phyloP scores from a whole-genome alignment of 441 rosid genomes.

The Brassica hybrid region DNA sequence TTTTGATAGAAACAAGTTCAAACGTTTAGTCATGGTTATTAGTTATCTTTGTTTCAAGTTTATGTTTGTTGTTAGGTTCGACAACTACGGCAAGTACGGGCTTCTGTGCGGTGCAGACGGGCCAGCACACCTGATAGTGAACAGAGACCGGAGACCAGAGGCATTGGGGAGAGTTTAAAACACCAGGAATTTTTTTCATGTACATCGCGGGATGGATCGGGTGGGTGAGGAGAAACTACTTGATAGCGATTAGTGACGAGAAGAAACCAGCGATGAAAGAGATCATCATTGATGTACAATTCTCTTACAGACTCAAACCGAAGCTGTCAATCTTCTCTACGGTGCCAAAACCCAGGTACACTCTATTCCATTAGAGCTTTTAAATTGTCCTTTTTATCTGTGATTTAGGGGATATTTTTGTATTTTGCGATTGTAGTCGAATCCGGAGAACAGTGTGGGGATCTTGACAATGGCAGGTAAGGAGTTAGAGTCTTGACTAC shows the following conservation, averaged over 20 bases:
- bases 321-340: slow-evolving; percentile 82
- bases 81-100: too few relatives aligned
- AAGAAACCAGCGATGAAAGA: too few relatives aligned
- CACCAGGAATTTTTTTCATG: slow-evolving; percentile 80
- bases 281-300: too few relatives aligned
- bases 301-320: slow-evolving; percentile 80
- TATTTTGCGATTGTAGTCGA: slow-evolving; percentile 55
- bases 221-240: slow-evolving; percentile 93
- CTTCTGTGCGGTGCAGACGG: slow-evolving; percentile 90
- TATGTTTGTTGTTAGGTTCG: too few relatives aligned
- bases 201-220: slow-evolving; percentile 99
- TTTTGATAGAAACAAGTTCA: too few relatives aligned
- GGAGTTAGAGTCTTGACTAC: slow-evolving; percentile 89
- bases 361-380: too few relatives aligned
- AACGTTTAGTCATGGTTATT: too few relatives aligned
- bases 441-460: slow-evolving; percentile 95
- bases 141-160: slow-evolving; percentile 94
- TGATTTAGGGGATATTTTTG: slow-evolving; percentile 34
- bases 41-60: too few relatives aligned
- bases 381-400: background rate
- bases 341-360: slow-evolving; percentile 95
- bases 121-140: slow-evolving; percentile 90
- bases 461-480: slow-evolving; percentile 91
- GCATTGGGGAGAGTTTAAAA: slow-evolving; percentile 98
- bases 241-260: too few relatives aligned